A percentile compares a stretch with the other conserved stretches of the same genome.
phyloP scores from a whole-genome alignment of 768 basidiomycete species.

The Macrolepiota albuminosa region DNA sequence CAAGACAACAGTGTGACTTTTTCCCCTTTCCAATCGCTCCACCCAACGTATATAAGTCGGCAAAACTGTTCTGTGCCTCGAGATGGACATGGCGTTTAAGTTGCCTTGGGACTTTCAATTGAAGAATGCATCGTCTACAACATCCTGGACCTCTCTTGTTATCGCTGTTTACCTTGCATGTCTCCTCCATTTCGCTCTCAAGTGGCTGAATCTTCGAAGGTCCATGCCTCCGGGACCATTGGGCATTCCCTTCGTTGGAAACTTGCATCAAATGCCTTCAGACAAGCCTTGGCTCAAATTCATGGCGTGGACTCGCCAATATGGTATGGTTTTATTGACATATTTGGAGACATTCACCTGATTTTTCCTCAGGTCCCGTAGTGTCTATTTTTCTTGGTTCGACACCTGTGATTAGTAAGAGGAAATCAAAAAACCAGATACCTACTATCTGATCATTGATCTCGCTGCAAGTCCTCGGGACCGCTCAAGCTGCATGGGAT shows the following conservation, averaged over 20 bases:
- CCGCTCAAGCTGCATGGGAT: conserved; percentile 42
- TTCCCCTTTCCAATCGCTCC: neutral
- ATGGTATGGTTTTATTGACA: conserved; percentile 27
- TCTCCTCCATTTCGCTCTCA: conserved; percentile 18
- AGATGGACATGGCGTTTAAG: neutral
- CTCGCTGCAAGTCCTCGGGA: conserved; percentile 32
- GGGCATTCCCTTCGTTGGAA: conserved; percentile 41
- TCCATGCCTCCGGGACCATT: conserved; percentile 43
- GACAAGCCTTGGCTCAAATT: conserved; percentile 46
- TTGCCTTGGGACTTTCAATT: neutral
- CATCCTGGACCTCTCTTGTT: neutral
- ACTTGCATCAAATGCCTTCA: conserved; percentile 38
- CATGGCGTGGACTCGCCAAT: conserved; percentile 39
- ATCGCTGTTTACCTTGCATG: conserved; percentile 13
- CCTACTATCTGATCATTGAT: neutral
- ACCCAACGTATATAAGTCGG: neutral
- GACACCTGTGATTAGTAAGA: conserved; percentile 36
- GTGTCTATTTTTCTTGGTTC: conserved; percentile 37
- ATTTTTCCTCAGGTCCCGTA: conserved; percentile 29
- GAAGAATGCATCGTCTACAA: neutral
- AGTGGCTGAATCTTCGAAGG: conserved; percentile 26
- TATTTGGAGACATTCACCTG: neutral
- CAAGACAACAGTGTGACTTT: neutral
- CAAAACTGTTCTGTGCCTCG: neutral
- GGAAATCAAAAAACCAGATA: neutral